A percentile compares a stretch with the other conserved stretches of the same genome.
phyloP scores from a whole-genome alignment of 495 filamentous ascomycete species.

The Xylaria flabelliformis region DNA sequence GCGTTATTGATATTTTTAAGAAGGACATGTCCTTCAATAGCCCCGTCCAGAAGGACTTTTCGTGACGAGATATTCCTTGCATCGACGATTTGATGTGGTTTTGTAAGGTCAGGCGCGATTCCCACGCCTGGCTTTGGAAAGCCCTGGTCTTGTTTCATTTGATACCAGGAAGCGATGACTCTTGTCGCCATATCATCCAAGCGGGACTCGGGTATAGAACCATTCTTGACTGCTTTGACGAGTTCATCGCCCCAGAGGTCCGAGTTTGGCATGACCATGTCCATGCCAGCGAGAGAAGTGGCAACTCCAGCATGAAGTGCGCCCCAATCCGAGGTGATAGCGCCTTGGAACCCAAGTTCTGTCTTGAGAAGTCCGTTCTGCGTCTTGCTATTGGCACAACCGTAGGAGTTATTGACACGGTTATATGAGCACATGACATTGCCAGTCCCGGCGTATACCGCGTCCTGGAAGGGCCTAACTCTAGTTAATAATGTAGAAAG shows the following conservation, averaged over 20 bases:
- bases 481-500: constrained; percentile 36
- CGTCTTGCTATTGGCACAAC: constrained; percentile 58
- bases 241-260: constrained; percentile 41
- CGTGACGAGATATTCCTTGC: constrained; percentile 40
- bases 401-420: constrained; percentile 60
- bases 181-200: constrained; percentile 52
- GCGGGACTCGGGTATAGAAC: constrained; percentile 45
- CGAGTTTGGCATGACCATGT: constrained; percentile 60
- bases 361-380: constrained; percentile 59
- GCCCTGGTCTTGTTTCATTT: constrained; percentile 46
- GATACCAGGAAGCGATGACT: constrained; percentile 53
- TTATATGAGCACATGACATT: constrained; percentile 66
- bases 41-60: constrained; percentile 36
- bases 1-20: constrained; percentile 56
- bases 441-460: constrained; percentile 57
- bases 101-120: constrained; percentile 53
- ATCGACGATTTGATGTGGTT: constrained; percentile 50
- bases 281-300: constrained; percentile 53
- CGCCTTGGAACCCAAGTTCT: constrained; percentile 63
- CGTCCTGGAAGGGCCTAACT: constrained; percentile 61
- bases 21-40: constrained; percentile 52
- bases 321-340: constrained; percentile 61
- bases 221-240: constrained; percentile 40
- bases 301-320: constrained; percentile 53
- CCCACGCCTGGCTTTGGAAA: constrained; percentile 44